phyloP scores from a whole-genome alignment of 768 basidiomycete genomes.

The Hydnomerulius pinastri region DNA sequence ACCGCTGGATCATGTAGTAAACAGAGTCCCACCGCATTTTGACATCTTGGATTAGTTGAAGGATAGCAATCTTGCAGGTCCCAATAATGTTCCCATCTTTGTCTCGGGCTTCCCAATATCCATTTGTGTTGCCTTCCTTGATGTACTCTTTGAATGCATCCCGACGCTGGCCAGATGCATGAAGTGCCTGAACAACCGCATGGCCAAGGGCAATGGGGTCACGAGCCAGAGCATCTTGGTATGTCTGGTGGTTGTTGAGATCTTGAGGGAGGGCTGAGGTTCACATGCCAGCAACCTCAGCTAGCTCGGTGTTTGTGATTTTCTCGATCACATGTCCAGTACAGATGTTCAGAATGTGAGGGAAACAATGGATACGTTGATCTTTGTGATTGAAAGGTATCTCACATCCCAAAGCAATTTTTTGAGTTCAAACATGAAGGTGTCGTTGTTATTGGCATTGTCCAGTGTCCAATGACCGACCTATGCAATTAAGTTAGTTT shows the following conservation, averaged over 20 bases:
- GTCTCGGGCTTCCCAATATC: neutral
- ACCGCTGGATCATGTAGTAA: conserved; percentile 34
- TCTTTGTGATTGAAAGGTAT: conserved; percentile 10
- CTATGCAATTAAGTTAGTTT: neutral
- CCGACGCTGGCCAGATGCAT: neutral
- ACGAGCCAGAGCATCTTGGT: neutral
- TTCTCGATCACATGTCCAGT: neutral
- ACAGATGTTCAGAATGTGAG: conserved; percentile 18
- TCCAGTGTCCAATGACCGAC: conserved; percentile 1
- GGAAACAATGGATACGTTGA: conserved; percentile 15
- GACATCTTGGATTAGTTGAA: conserved; percentile 31
- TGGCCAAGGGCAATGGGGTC: conserved; percentile 1
- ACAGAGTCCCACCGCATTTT: conserved; percentile 40
- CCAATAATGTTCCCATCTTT: neutral
- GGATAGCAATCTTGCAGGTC: neutral
- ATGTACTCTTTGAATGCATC: neutral
- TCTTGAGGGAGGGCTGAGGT: neutral
- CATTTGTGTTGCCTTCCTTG: neutral
- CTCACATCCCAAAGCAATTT: neutral
- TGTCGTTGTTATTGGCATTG: conserved; percentile 18
- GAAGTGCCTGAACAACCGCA: neutral
- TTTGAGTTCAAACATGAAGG: conserved; percentile 3
- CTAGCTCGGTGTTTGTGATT: neutral
- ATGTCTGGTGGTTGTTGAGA: neutral
- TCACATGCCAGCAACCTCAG: neutral